Percentiles rank a stretch among this genome's conserved stretches.
Evolutionary conservation across 2,329 filamentous ascomycete species (phyloP).

Genomic region (Colletotrichum falcatum): DNA sequence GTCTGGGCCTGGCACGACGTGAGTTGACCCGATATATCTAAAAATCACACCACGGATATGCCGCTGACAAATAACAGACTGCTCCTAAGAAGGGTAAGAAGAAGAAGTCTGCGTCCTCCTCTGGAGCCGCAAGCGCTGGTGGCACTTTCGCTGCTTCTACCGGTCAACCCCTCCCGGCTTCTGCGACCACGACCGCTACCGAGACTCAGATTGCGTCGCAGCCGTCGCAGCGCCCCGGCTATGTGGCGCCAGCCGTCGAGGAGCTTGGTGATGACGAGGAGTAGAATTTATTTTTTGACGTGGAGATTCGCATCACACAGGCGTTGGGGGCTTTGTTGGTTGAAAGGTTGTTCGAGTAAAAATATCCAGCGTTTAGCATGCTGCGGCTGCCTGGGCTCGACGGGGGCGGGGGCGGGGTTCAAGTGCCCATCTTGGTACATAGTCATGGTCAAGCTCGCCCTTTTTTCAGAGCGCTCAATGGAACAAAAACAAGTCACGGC

Average conservation of each 20-base stretch:
- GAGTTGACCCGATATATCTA: constrained; percentile 48
- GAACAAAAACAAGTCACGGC: not conserved
- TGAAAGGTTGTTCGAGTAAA: constrained; percentile 30
- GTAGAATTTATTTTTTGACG: constrained; percentile 44
- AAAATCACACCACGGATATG: not conserved
- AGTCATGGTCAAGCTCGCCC: not conserved
- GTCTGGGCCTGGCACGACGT: constrained; percentile 99
- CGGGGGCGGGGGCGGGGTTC: too few relatives aligned
- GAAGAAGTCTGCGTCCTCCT: constrained; percentile 53
- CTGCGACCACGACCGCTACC: constrained; percentile 68
- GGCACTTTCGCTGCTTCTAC: constrained; percentile 64
- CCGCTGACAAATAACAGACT: constrained; percentile 46
- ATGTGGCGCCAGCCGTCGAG: constrained; percentile 65
- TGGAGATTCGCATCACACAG: constrained; percentile 30
- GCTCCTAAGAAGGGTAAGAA: constrained; percentile 70
- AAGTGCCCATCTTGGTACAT: constrained; percentile 12
- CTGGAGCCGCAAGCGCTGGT: constrained; percentile 51
- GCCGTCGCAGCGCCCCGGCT: constrained; percentile 54
- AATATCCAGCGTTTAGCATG: constrained; percentile 26
- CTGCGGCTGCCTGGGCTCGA: constrained; percentile 17
- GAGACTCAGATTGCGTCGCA: constrained; percentile 64
- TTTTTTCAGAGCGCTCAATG: not conserved
- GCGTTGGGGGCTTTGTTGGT: constrained; percentile 32
- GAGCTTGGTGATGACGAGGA: constrained; percentile 65
- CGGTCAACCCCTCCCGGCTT: constrained; percentile 64